Evolutionary conservation across 2,329 filamentous ascomycete genomes (phyloP).

Genomic region (Domatiomyces catenatus): DNA sequence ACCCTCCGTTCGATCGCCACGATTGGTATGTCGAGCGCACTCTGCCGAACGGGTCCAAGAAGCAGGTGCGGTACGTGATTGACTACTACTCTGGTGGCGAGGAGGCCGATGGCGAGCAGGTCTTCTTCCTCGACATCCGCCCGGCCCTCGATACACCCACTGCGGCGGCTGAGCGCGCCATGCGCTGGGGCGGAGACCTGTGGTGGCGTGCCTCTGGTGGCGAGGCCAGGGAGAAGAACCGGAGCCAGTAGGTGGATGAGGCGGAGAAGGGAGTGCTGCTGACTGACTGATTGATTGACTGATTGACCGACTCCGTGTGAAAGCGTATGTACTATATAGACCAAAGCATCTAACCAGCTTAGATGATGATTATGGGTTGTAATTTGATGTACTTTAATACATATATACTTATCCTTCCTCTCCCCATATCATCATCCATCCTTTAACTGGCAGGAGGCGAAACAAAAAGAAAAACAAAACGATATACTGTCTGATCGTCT

Average conservation of each 20-base stretch:
- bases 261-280: too few relatives aligned
- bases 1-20: conserved; percentile 87
- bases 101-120: conserved; percentile 73
- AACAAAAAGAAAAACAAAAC: too few relatives aligned
- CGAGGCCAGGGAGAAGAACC: conserved; percentile 34
- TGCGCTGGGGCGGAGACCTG: conserved; percentile 82
- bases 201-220: conserved; percentile 84
- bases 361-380: neutral
- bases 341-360: neutral
- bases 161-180: conserved; percentile 62
- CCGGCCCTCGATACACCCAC: conserved; percentile 72
- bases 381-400: neutral
- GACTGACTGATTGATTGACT: too few relatives aligned
- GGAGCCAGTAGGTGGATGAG: neutral
- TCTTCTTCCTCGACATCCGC: conserved; percentile 89
- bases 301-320: too few relatives aligned
- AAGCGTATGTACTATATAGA: neutral
- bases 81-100: conserved; percentile 84
- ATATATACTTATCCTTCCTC: neutral
- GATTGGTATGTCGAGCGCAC: conserved; percentile 86
- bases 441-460: too few relatives aligned
- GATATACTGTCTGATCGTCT: too few relatives aligned
- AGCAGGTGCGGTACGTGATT: conserved; percentile 84
- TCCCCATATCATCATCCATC: neutral
- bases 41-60: conserved; percentile 46